These are phyloP conservation scores for Cichorium intybus DNA, from an alignment of 140 eudicot genomes.

Conservation along the genomic window DNA sequence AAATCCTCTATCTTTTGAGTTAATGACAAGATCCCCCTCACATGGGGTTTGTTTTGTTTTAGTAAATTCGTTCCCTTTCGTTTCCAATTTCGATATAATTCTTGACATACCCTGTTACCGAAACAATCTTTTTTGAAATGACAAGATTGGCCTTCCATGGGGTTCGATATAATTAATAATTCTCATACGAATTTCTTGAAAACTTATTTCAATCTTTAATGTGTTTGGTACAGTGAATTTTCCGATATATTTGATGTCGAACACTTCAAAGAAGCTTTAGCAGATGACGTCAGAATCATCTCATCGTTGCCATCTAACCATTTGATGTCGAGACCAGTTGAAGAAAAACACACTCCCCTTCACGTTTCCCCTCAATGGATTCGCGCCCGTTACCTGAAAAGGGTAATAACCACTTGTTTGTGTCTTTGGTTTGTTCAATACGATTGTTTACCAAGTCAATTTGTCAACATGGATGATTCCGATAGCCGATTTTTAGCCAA, in stretches of 20 bases:
- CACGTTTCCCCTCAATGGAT: conserved; percentile 93
- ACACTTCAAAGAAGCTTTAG: conserved; percentile 82
- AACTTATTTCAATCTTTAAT: not conserved
- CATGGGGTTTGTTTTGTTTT: conserved; percentile 18
- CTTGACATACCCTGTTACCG: conserved; percentile 1
- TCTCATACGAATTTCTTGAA: conserved; percentile 7
- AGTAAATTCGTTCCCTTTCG: not conserved
- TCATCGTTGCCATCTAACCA: conserved; percentile 96
- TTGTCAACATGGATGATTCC: not conserved
- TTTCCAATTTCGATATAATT: not conserved
- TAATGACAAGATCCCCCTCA: conserved; percentile 19
- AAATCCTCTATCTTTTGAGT: conserved; percentile 18
- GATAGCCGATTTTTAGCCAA: not conserved
- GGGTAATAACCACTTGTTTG: conserved; percentile 43
- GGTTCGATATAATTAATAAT: not conserved
- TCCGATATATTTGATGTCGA: conserved; percentile 96
- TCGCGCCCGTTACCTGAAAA: conserved; percentile 60
- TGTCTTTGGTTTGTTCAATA: not conserved
- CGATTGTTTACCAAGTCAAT: not conserved
- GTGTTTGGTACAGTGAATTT: conserved; percentile 73
- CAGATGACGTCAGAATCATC: conserved; percentile 76
- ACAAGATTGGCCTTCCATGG: conserved; percentile 8
- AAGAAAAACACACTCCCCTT: conserved; percentile 86
- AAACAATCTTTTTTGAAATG: conserved; percentile 9
- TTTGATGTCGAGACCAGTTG: conserved; percentile 89